phyloP scores from a whole-genome alignment of 768 basidiomycete genomes.

The Amanita molliuscula region DNA sequence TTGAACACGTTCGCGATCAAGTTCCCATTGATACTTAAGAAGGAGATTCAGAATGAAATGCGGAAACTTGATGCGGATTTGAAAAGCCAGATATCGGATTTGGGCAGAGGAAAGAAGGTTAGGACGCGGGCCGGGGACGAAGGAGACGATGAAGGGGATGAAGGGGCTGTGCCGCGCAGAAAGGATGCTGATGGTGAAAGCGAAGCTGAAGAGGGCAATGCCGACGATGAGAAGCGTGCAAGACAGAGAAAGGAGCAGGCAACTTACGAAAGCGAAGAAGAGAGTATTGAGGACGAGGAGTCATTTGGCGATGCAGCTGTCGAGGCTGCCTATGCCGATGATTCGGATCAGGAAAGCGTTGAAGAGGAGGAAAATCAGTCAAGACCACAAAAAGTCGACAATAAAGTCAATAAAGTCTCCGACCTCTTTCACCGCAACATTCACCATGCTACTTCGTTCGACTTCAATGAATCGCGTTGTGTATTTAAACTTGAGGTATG shows the following conservation, averaged over 20 bases:
- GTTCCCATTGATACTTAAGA: slow-evolving; percentile 75
- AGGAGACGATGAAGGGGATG: slow-evolving; percentile 48
- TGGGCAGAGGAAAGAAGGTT: slow-evolving; percentile 69
- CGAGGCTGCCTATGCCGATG: slow-evolving; percentile 50
- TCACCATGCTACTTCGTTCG: slow-evolving; percentile 61
- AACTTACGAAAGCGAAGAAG: slow-evolving; percentile 69
- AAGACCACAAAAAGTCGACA: slow-evolving; percentile 18
- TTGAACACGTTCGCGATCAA: slow-evolving; percentile 58
- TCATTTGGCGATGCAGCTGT: slow-evolving; percentile 48
- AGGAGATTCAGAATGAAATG: slow-evolving; percentile 80
- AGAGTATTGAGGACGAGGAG: slow-evolving; percentile 35
- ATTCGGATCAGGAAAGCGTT: slow-evolving; percentile 21
- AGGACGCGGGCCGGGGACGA: slow-evolving; percentile 36
- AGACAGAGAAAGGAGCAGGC: slow-evolving; percentile 64
- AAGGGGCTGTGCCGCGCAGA: slow-evolving; percentile 15
- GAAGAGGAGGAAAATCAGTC: not conserved
- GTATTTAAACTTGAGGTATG: slow-evolving; percentile 79
- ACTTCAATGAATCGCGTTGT: slow-evolving; percentile 56
- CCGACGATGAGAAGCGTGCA: slow-evolving; percentile 65
- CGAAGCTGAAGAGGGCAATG: slow-evolving; percentile 71
- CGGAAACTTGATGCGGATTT: slow-evolving; percentile 74
- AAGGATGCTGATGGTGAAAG: slow-evolving; percentile 45
- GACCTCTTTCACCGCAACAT: slow-evolving; percentile 48
- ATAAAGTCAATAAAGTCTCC: slow-evolving; percentile 32
- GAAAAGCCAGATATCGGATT: slow-evolving; percentile 65